Evolutionary conservation across 75 land plant species (phyloP), one percentile per base, ranked within the genome.

Genomic region (Cupressus sempervirens): DNA sequence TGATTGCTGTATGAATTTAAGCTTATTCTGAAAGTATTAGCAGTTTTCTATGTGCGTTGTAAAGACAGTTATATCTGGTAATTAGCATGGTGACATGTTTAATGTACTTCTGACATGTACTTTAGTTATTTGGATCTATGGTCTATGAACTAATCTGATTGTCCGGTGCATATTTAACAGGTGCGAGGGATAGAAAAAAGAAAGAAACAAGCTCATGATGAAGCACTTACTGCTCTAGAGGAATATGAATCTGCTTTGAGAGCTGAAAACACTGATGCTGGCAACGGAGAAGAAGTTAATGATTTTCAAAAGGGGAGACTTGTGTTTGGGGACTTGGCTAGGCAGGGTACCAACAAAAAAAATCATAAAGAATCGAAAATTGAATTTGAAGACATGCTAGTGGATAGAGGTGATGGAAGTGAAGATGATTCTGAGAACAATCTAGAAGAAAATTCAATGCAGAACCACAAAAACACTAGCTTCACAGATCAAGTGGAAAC

Each of bases 101-200:
- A 82, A 56, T 52, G 85, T 30, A 74, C 43, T 45, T 7, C 15
- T 79, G 45, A 45, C n/a, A 79, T 45, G 14, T 45, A 79, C 14
- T 79, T n/a, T 5, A 45, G 40, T 0, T 50, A 13, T 16, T 38
- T 6, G 38, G 79, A 35, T 81, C 82, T 45, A 54, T 23, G 14
- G 72, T 26, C 41, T 34, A 16, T 72, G n/a, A 79, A 79, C 32
- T 79, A 79, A 26, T 43, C 52, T 83, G 40, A 65, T 30, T 18
- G 3, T 14, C 80, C 2, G 32, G 23, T 83, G 79, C 32, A 11
- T 20, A 15, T 67, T 83, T 52, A 34, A 29, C 88, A 97, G 99
- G 95, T 87, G 14, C 94, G 98, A 46, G 95, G 95, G 0, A 84
- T 97, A 77, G 90, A 94, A 82, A 97, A 91, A 88, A 90, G 88